Conservation (phyloP, 2,329 filamentous ascomycete genomes). For the Claviceps sp. region DNA sequence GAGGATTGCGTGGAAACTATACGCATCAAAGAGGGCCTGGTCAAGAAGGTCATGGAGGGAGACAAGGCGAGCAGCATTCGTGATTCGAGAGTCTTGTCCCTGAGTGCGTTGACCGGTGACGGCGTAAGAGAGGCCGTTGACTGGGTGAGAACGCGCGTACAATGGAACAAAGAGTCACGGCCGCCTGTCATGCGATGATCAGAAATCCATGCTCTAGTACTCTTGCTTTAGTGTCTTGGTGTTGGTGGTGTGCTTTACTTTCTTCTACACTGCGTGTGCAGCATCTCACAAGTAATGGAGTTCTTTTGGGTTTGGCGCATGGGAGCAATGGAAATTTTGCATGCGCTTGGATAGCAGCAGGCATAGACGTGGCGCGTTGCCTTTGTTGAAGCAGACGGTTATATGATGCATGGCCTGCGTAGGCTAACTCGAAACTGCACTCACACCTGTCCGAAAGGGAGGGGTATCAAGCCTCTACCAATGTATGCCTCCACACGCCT, state of each 20-base stretch:
- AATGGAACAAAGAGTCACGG: conserved; percentile 90
- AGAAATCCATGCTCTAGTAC: not conserved
- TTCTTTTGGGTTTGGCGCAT: not conserved
- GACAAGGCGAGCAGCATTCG: conserved; percentile 76
- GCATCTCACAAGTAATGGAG: conserved; percentile 3
- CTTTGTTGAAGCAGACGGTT: too few species aligned
- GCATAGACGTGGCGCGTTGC: conserved; percentile 1
- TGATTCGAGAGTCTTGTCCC: conserved; percentile 80
- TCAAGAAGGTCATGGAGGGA: conserved; percentile 90
- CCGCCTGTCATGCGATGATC: conserved; percentile 79
- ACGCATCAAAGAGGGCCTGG: conserved; percentile 89
- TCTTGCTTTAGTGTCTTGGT: not conserved
- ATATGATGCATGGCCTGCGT: too few species aligned
- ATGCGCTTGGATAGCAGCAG: conserved; percentile 4
- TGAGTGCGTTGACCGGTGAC: conserved; percentile 77
- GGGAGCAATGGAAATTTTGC: conserved; percentile 4
- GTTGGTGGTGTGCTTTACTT: not conserved
- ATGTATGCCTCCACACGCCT: not conserved
- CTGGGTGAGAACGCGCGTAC: conserved; percentile 82
- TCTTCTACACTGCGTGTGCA: not conserved
- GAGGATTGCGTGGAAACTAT: conserved; percentile 98
- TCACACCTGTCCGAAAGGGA: not conserved
- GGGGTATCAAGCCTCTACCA: conserved; percentile 2
- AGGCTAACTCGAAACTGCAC: not conserved
- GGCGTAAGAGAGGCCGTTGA: conserved; percentile 94